phyloP scores from a whole-genome alignment of 768 basidiomycete genomes.

The Tylopilus subfusipes region DNA sequence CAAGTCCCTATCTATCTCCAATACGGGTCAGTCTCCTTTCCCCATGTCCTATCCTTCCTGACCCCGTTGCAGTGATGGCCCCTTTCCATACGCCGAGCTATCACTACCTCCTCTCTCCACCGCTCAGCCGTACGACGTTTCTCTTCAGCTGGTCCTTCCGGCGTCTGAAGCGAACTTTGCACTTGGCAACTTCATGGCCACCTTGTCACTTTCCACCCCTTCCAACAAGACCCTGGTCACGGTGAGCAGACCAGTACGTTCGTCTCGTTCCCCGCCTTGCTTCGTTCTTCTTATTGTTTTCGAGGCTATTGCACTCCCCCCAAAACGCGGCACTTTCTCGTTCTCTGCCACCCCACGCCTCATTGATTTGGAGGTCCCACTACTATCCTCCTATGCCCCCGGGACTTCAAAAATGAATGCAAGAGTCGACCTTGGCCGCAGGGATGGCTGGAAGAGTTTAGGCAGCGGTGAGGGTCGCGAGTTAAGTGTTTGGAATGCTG shows the following conservation, averaged over 20 bases:
- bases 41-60: background rate
- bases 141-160: constrained; percentile 63
- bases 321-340: constrained; percentile 29
- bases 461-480: constrained; percentile 72
- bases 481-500: constrained; percentile 61
- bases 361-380: constrained; percentile 48
- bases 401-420: constrained; percentile 49
- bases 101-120: constrained; percentile 49
- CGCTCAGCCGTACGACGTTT: constrained; percentile 73
- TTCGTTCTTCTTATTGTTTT: constrained; percentile 9
- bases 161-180: constrained; percentile 61
- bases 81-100: constrained; percentile 58
- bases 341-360: constrained; percentile 40
- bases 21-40: constrained; percentile 60
- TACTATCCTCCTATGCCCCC: constrained; percentile 54
- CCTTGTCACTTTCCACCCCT: constrained; percentile 53
- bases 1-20: constrained; percentile 64
- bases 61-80: constrained; percentile 49
- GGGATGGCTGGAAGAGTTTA: constrained; percentile 67
- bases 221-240: constrained; percentile 61
- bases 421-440: constrained; percentile 68
- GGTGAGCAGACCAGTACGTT: constrained; percentile 64
- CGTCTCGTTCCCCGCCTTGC: background rate
- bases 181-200: constrained; percentile 84
- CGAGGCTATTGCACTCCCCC: constrained; percentile 59